Conservation (phyloP, 768 basidiomycete species). For the Podaxis rugospora region DNA sequence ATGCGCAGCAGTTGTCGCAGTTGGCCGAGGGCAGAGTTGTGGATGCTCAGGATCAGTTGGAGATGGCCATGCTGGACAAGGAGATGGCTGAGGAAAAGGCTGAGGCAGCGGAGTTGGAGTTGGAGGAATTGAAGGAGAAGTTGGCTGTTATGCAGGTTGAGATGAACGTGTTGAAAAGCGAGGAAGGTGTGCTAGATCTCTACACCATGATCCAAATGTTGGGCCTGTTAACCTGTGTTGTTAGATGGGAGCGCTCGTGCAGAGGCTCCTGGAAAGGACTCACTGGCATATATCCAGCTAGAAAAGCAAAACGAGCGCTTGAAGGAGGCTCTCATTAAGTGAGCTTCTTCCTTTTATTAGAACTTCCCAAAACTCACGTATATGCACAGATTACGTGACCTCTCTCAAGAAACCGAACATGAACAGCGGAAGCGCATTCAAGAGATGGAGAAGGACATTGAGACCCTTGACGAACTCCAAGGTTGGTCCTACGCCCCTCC, state of each 20-base stretch:
- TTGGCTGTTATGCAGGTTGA: conserved; percentile 81
- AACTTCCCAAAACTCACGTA: background rate
- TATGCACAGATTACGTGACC: conserved; percentile 68
- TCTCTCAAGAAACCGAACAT: conserved; percentile 82
- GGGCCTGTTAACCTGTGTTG: conserved; percentile 1
- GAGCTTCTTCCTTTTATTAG: conserved; percentile 13
- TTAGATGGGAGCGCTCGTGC: conserved; percentile 8
- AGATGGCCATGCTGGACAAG: conserved; percentile 93
- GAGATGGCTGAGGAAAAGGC: conserved; percentile 94
- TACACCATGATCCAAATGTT: background rate
- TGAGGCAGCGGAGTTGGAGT: conserved; percentile 71
- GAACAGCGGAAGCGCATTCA: conserved; percentile 76
- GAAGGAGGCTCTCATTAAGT: conserved; percentile 92
- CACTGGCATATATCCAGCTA: conserved; percentile 75
- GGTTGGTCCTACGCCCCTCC: conserved; percentile 34
- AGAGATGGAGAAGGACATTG: conserved; percentile 89
- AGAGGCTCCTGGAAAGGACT: conserved; percentile 41
- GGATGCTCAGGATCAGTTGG: conserved; percentile 86
- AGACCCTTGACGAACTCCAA: conserved; percentile 74
- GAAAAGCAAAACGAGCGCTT: conserved; percentile 96
- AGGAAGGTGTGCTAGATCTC: conserved; percentile 34
- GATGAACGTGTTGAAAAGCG: conserved; percentile 60
- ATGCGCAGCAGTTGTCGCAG: conserved; percentile 69
- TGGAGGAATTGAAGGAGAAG: conserved; percentile 77
- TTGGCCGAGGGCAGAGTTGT: conserved; percentile 65